phyloP scores from a whole-genome alignment of 805 yeast species.

The Sugiyamaella floridensis region DNA sequence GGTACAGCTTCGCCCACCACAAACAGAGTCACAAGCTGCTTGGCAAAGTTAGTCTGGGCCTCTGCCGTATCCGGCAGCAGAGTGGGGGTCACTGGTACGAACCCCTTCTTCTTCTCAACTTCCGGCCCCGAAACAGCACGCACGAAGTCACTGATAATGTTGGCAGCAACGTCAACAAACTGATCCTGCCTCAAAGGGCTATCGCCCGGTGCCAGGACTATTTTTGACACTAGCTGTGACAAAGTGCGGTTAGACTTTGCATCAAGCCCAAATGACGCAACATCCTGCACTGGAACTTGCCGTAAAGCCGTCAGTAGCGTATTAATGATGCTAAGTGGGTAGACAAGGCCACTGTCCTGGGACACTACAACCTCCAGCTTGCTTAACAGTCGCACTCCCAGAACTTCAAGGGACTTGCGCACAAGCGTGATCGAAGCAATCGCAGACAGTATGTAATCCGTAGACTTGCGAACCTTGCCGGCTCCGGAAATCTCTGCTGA shows the following conservation, averaged over 20 bases:
- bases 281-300: constrained; percentile 20
- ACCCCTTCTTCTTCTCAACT: not conserved
- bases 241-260: constrained; percentile 16
- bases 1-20: not conserved
- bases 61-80: not conserved
- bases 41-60: not conserved
- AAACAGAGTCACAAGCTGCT: constrained; percentile 6
- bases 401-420: constrained; percentile 32
- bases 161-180: constrained; percentile 8
- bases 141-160: constrained; percentile 4
- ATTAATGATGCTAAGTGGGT: constrained; percentile 23
- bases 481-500: not conserved
- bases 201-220: constrained; percentile 1
- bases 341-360: constrained; percentile 8
- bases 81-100: not conserved
- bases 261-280: not conserved
- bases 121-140: not conserved
- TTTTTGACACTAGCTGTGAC: constrained; percentile 17
- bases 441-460: constrained; percentile 27
- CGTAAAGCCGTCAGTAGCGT: constrained; percentile 26
- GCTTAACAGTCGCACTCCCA: constrained; percentile 34
- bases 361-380: constrained; percentile 24
- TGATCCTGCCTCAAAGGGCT: constrained; percentile 7
- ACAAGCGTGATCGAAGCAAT: constrained; percentile 31
- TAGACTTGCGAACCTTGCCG: constrained; percentile 5